A percentile compares a stretch with the other conserved stretches of the same genome.
Conservation (phyloP, 768 basidiomycete species). For the Lactarius hengduanensis region DNA sequence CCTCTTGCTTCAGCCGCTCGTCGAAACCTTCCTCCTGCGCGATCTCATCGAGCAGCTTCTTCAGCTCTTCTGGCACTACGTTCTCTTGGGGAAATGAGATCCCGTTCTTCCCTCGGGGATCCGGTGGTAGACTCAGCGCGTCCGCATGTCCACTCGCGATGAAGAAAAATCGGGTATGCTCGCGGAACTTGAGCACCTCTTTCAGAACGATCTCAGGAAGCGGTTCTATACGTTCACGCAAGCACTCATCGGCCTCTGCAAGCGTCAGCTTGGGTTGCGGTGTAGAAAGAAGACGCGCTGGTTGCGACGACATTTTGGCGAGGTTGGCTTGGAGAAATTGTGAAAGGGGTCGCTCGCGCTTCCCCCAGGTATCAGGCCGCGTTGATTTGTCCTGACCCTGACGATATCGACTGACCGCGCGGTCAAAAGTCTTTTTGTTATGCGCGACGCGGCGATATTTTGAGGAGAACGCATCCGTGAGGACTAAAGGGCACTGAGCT, state of each 20-base stretch:
- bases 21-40: conserved; percentile 36
- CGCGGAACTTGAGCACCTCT: conserved; percentile 41
- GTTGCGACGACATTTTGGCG: conserved; percentile 9
- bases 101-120: not conserved
- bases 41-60: conserved; percentile 44
- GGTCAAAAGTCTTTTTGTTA: conserved; percentile 23
- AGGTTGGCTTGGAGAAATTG: conserved; percentile 14
- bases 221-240: conserved; percentile 38
- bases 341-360: not conserved
- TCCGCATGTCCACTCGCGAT: conserved; percentile 25
- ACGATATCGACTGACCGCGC: conserved; percentile 26
- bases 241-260: conserved; percentile 23
- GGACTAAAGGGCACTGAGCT: conserved; percentile 41
- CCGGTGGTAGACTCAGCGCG: conserved; percentile 15
- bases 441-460: conserved; percentile 42
- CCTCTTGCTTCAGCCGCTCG: conserved; percentile 39
- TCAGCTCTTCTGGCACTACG: conserved; percentile 34
- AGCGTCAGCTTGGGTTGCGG: not conserved
- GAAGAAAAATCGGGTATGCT: conserved; percentile 41
- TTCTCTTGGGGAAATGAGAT: conserved; percentile 9
- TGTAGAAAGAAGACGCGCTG: not conserved
- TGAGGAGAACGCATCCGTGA: conserved; percentile 63
- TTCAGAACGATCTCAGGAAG: conserved; percentile 42
- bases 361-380: no score
- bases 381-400: conserved; percentile 6